Percentiles rank a stretch among this genome's conserved stretches.
These are phyloP conservation scores for Rutidosis leptorrhynchoides DNA, from an alignment of 129 eudicot genomes.

Conservation along the genomic window DNA sequence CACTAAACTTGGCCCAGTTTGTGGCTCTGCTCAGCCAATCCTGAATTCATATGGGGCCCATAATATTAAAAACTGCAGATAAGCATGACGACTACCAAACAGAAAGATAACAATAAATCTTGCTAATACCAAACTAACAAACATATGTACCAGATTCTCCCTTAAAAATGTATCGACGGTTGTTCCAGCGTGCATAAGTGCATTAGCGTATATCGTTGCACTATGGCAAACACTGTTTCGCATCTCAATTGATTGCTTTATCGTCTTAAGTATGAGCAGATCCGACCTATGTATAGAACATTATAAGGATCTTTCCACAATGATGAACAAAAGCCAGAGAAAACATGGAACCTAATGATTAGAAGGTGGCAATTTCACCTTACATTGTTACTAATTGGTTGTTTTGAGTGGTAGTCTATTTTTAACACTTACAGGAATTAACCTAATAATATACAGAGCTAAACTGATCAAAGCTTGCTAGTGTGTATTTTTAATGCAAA, in stretches of 20 bases:
- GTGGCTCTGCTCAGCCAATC: slow-evolving; percentile 99
- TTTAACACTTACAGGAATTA: neutral
- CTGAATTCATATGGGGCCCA: slow-evolving; percentile 35
- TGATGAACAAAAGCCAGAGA: neutral
- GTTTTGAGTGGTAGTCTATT: neutral
- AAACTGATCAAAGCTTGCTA: neutral
- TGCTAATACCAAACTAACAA: neutral
- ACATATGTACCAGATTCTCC: slow-evolving; percentile 78
- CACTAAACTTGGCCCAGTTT: slow-evolving; percentile 98
- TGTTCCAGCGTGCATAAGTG: slow-evolving; percentile 99
- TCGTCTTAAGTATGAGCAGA: slow-evolving; percentile 89
- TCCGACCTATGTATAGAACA: slow-evolving; percentile 60
- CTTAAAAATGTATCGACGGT: slow-evolving; percentile 92
- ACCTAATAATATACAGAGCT: neutral
- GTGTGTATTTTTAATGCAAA: neutral
- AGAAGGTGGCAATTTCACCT: neutral
- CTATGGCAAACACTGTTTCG: slow-evolving; percentile 99
- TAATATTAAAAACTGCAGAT: neutral
- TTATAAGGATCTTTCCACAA: slow-evolving; percentile 10
- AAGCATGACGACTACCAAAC: neutral
- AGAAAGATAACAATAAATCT: neutral
- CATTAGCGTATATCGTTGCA: slow-evolving; percentile 94
- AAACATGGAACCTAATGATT: neutral
- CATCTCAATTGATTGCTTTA: slow-evolving; percentile 96
- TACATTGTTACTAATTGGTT: neutral